phyloP scores from a whole-genome alignment of 2,329 filamentous ascomycete genomes.

The Aspergillus sergii region DNA sequence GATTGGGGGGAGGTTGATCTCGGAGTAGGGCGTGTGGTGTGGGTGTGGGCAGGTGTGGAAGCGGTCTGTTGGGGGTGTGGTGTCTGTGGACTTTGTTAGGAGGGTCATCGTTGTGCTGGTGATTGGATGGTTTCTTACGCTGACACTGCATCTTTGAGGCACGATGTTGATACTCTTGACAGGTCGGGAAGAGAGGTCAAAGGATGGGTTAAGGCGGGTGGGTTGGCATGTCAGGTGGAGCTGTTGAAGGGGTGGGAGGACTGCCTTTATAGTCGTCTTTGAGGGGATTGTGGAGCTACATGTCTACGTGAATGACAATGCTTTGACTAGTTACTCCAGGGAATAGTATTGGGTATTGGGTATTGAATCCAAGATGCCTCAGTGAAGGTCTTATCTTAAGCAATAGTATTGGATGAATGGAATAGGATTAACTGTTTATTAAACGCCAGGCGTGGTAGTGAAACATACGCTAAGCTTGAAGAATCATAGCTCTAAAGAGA shows the following conservation, averaged over 20 bases:
- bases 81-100: conserved; percentile 14
- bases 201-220: not conserved
- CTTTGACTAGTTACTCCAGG: not conserved
- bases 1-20: conserved; percentile 24
- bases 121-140: not conserved
- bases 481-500: not conserved
- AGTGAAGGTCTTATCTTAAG: not conserved
- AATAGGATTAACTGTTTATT: not conserved
- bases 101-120: not conserved
- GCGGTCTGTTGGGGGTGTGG: conserved; percentile 8
- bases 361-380: not conserved
- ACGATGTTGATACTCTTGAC: not conserved
- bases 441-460: not conserved
- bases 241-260: not conserved
- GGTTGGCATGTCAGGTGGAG: not conserved
- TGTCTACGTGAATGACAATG: not conserved
- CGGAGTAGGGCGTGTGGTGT: conserved; percentile 23
- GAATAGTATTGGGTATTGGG: not conserved
- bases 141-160: not conserved
- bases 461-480: not conserved
- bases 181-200: not conserved
- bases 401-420: not conserved
- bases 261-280: not conserved
- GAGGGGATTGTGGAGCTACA: not conserved
- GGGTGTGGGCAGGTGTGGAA: conserved; percentile 29